phyloP scores from a whole-genome alignment of 768 basidiomycete species.

The Piloderma croceum region DNA sequence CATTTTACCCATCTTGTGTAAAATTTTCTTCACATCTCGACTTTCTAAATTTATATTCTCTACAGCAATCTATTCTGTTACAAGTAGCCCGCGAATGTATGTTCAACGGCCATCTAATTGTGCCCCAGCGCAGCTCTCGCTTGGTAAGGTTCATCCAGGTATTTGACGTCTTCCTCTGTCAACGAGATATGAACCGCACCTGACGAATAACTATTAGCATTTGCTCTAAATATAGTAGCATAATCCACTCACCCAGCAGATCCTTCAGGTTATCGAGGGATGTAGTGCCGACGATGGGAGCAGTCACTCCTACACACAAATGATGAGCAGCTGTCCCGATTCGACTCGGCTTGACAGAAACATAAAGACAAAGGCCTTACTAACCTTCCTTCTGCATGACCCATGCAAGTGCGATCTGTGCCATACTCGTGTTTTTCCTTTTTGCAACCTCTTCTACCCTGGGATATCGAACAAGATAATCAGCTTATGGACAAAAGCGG shows the following conservation, averaged over 20 bases:
- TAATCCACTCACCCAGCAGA: slow-evolving; percentile 27
- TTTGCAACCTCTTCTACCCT: slow-evolving; percentile 37
- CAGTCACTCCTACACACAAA: slow-evolving; percentile 28
- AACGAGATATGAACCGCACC: slow-evolving; percentile 27
- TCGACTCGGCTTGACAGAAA: slow-evolving; percentile 3
- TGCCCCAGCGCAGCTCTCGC: slow-evolving; percentile 4
- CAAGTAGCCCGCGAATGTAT: too few relatives aligned
- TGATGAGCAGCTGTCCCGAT: not conserved
- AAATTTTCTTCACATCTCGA: too few relatives aligned
- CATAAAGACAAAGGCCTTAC: not conserved
- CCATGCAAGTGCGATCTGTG: slow-evolving; percentile 38
- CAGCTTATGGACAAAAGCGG: slow-evolving; percentile 4
- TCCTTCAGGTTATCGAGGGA: slow-evolving; percentile 35
- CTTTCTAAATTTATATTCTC: not conserved
- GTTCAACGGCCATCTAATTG: too few relatives aligned
- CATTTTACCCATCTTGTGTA: too few relatives aligned
- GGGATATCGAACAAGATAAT: not conserved
- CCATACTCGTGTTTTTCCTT: slow-evolving; percentile 35
- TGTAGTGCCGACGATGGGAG: slow-evolving; percentile 42
- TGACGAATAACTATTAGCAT: not conserved
- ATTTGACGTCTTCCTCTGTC: slow-evolving; percentile 35
- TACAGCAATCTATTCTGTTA: not conserved
- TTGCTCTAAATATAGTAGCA: slow-evolving; percentile 1
- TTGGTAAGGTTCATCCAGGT: slow-evolving; percentile 34
- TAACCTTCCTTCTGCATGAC: slow-evolving; percentile 26